Conservation (phyloP, 768 basidiomycete genomes). For the Lactarius sp. region DNA sequence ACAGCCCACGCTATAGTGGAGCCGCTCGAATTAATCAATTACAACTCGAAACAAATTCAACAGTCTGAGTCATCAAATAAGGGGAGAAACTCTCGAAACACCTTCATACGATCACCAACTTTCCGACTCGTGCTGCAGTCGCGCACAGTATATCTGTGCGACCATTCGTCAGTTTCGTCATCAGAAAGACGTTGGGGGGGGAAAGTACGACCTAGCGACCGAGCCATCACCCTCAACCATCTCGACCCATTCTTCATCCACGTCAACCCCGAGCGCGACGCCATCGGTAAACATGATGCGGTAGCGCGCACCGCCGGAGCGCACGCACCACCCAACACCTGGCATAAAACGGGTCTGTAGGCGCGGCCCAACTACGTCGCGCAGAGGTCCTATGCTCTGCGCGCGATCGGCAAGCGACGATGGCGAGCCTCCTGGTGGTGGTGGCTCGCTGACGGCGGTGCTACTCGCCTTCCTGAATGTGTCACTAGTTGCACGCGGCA, state of each 20-base stretch:
- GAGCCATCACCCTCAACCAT: conserved; percentile 32
- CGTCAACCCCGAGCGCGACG: conserved; percentile 37
- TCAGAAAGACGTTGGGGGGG: neutral
- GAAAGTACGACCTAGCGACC: conserved; percentile 26
- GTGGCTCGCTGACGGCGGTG: conserved; percentile 22
- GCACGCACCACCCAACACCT: conserved; percentile 41
- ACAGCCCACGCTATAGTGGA: neutral
- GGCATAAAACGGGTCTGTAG: conserved; percentile 39
- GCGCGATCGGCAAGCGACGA: conserved; percentile 25
- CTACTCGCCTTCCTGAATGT: conserved; percentile 24
- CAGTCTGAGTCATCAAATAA: conserved; percentile 35
- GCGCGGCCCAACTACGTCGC: neutral
- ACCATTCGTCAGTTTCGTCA: neutral
- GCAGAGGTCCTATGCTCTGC: conserved; percentile 7
- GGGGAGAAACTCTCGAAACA: conserved; percentile 40
- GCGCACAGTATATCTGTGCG: conserved; percentile 34
- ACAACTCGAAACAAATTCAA: neutral
- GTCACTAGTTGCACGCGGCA: conserved; percentile 9
- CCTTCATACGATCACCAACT: conserved; percentile 40
- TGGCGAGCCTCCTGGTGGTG: conserved; percentile 9
- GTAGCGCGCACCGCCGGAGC: conserved; percentile 38
- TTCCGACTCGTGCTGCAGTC: conserved; percentile 33
- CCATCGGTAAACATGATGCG: conserved; percentile 44
- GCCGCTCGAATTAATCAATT: neutral
- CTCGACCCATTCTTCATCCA: conserved; percentile 41